A percentile compares a stretch with the other conserved stretches of the same genome.
These are phyloP conservation scores for Cladobotryum protrusum DNA, from an alignment of 2,329 filamentous ascomycete species.

Conservation along the genomic window DNA sequence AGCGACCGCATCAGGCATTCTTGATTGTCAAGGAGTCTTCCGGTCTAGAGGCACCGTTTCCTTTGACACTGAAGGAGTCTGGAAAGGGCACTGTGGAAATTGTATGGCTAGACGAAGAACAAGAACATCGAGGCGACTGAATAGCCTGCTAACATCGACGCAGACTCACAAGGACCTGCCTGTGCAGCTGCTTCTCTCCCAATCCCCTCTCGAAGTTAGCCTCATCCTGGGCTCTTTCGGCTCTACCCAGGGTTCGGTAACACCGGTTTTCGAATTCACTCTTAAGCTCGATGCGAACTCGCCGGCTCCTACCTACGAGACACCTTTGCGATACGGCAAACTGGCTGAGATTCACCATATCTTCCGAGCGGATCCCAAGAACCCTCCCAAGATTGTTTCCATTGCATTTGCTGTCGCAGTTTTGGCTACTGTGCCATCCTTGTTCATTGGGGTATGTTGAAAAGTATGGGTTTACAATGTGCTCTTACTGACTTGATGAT, in stretches of 20 bases:
- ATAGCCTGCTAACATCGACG: slow-evolving; percentile 21
- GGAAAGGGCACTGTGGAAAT: slow-evolving; percentile 82
- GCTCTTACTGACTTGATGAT: slow-evolving; percentile 17
- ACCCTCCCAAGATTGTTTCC: slow-evolving; percentile 73
- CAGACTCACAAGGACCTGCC: slow-evolving; percentile 89
- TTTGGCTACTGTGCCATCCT: slow-evolving; percentile 62
- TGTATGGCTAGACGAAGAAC: slow-evolving; percentile 46
- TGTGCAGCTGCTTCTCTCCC: slow-evolving; percentile 65
- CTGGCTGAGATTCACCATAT: slow-evolving; percentile 82
- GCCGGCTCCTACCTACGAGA: slow-evolving; percentile 54
- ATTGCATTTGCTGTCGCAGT: slow-evolving; percentile 71
- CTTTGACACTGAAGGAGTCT: slow-evolving; percentile 75
- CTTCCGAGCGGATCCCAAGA: slow-evolving; percentile 74
- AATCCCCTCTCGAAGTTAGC: slow-evolving; percentile 67
- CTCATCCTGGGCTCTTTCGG: slow-evolving; percentile 86
- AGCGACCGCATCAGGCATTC: slow-evolving; percentile 91
- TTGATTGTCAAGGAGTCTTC: slow-evolving; percentile 72
- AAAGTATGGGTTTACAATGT: neutral
- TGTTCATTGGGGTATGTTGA: slow-evolving; percentile 58
- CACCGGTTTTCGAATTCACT: slow-evolving; percentile 65
- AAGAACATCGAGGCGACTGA: neutral
- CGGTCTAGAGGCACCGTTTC: slow-evolving; percentile 81
- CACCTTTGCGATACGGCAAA: slow-evolving; percentile 76
- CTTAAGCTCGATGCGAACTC: slow-evolving; percentile 57
- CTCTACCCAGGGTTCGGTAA: slow-evolving; percentile 58